phyloP scores from a whole-genome alignment of 2,329 filamentous ascomycete species.

The Pseudogymnoascus verrucosus region DNA sequence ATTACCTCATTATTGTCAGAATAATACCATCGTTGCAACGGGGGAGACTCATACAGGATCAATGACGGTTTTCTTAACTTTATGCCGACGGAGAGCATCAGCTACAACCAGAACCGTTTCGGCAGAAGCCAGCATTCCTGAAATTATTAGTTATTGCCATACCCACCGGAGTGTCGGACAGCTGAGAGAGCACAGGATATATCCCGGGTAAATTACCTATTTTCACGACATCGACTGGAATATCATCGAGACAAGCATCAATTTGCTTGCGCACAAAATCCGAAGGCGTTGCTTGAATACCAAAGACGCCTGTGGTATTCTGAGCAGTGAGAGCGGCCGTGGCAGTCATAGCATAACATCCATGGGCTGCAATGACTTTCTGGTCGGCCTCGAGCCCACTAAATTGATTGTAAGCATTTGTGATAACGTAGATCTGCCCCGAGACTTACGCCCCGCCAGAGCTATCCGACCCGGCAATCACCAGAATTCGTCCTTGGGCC shows the following conservation, averaged over 20 bases:
- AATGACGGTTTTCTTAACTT: constrained; percentile 53
- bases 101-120: constrained; percentile 63
- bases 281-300: constrained; percentile 70
- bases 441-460: constrained; percentile 64
- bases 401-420: constrained; percentile 11
- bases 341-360: constrained; percentile 92
- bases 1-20: constrained; percentile 58
- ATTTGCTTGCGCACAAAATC: constrained; percentile 79
- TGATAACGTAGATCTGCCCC: constrained; percentile 11
- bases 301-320: constrained; percentile 78
- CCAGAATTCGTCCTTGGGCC: constrained; percentile 46
- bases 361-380: constrained; percentile 85
- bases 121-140: constrained; percentile 75
- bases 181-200: background rate
- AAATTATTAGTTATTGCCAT: background rate
- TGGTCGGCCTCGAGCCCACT: constrained; percentile 94
- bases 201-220: constrained; percentile 53
- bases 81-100: constrained; percentile 50
- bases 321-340: constrained; percentile 95
- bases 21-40: background rate
- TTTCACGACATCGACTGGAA: constrained; percentile 85
- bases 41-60: constrained; percentile 55
- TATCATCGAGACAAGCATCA: constrained; percentile 72
- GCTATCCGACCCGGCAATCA: constrained; percentile 67
- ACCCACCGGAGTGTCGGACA: background rate